phyloP scores from a whole-genome alignment of 2,329 filamentous ascomycete genomes.

The Atkinsonella texensis region DNA sequence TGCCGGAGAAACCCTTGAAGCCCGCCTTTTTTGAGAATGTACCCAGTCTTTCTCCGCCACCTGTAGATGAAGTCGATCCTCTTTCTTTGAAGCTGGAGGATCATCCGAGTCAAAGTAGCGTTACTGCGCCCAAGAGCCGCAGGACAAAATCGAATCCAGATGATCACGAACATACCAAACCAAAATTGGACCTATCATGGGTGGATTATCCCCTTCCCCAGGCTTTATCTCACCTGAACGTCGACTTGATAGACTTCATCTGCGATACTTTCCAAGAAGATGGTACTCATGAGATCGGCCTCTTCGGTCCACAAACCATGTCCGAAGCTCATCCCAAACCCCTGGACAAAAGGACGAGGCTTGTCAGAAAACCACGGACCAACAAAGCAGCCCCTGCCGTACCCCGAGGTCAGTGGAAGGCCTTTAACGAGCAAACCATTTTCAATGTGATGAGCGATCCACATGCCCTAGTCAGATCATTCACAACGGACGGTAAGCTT shows the following conservation, averaged over 20 bases:
- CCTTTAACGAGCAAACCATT: slow-evolving; percentile 51
- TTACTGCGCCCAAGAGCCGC: slow-evolving; percentile 1
- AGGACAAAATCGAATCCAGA: slow-evolving; percentile 7
- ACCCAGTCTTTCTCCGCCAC: slow-evolving; percentile 13
- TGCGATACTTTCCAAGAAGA: slow-evolving; percentile 49
- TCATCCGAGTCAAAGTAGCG: not conserved
- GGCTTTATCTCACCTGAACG: slow-evolving; percentile 39
- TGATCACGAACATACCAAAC: slow-evolving; percentile 12
- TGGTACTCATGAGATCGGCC: slow-evolving; percentile 36
- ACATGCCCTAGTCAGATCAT: slow-evolving; percentile 41
- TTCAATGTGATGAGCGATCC: slow-evolving; percentile 52
- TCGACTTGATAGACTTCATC: slow-evolving; percentile 46
- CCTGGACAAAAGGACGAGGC: slow-evolving; percentile 4
- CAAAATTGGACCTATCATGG: slow-evolving; percentile 14
- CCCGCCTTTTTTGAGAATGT: slow-evolving; percentile 28
- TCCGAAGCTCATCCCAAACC: slow-evolving; percentile 9
- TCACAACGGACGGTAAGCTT: slow-evolving; percentile 38
- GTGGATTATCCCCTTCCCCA: slow-evolving; percentile 37
- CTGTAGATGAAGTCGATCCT: slow-evolving; percentile 9
- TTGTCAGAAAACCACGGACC: slow-evolving; percentile 5
- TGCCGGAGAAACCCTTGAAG: slow-evolving; percentile 24
- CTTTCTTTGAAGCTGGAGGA: slow-evolving; percentile 9
- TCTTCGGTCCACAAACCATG: slow-evolving; percentile 25
- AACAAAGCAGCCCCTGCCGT: not conserved
- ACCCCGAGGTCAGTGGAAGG: slow-evolving; percentile 37